Percentiles rank a stretch among this genome's conserved stretches.
Conservation (phyloP, 345 rosid genomes). For the Passiflora organensis region DNA sequence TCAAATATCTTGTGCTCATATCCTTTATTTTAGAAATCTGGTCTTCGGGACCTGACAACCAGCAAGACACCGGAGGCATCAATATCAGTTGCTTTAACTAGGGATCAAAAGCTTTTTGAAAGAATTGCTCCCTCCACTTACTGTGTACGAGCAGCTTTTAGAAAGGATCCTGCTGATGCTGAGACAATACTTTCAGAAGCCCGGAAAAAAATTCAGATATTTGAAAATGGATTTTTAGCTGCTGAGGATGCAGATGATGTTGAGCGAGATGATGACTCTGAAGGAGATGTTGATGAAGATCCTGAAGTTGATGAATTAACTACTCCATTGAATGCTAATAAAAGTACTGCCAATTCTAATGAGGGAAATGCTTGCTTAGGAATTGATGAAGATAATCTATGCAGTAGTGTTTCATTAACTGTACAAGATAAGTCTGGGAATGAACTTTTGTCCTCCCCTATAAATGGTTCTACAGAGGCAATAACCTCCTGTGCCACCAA, state of each 20-base stretch:
- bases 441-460: slow-evolving; percentile 35
- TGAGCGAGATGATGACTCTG: slow-evolving; percentile 85
- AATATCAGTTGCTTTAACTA: slow-evolving; percentile 96
- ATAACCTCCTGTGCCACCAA: slow-evolving; percentile 30
- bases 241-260: slow-evolving; percentile 82
- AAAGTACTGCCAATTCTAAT: slow-evolving; percentile 34
- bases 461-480: slow-evolving; percentile 36
- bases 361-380: slow-evolving; percentile 40
- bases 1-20: slow-evolving; percentile 3
- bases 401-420: slow-evolving; percentile 29
- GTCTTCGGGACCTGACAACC: slow-evolving; percentile 89
- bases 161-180: slow-evolving; percentile 94
- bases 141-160: slow-evolving; percentile 82
- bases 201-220: slow-evolving; percentile 82
- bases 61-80: slow-evolving; percentile 99
- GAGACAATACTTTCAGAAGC: slow-evolving; percentile 82
- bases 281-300: slow-evolving; percentile 89
- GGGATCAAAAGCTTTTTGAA: slow-evolving; percentile 98
- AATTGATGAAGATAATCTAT: slow-evolving; percentile 35
- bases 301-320: slow-evolving; percentile 88
- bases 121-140: slow-evolving; percentile 99
- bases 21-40: slow-evolving; percentile 65
- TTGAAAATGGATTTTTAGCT: slow-evolving; percentile 85
- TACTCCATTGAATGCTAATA: slow-evolving; percentile 41
- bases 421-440: slow-evolving; percentile 37